Evolutionary conservation across 805 yeast species (phyloP).

Genomic region (Starmerella scarabaei): DNA sequence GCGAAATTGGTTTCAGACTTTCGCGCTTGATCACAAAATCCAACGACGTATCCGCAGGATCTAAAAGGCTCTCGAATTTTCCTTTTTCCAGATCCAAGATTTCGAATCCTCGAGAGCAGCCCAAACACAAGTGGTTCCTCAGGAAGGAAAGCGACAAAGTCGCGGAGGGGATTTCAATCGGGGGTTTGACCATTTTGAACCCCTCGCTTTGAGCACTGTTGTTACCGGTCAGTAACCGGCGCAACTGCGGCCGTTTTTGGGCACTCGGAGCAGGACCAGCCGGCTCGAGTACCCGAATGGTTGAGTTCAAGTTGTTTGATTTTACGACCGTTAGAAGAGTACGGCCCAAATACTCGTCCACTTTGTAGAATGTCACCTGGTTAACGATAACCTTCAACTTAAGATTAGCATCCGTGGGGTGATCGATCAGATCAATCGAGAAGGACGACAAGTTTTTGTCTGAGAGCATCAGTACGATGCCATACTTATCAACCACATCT

Average conservation of each 20-base stretch:
- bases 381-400: slow-evolving; percentile 65
- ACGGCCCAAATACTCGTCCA: slow-evolving; percentile 83
- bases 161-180: slow-evolving; percentile 72
- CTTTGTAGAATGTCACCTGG: slow-evolving; percentile 84
- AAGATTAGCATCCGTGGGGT: slow-evolving; percentile 30
- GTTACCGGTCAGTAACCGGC: slow-evolving; percentile 31
- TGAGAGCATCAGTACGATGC: slow-evolving; percentile 62
- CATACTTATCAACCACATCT: slow-evolving; percentile 84
- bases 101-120: slow-evolving; percentile 94
- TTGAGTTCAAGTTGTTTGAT: slow-evolving; percentile 59
- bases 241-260: slow-evolving; percentile 31
- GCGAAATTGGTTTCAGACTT: slow-evolving; percentile 75
- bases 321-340: slow-evolving; percentile 83
- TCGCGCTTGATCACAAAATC: slow-evolving; percentile 84
- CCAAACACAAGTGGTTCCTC: slow-evolving; percentile 80
- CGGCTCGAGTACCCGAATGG: slow-evolving; percentile 78
- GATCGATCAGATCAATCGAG: slow-evolving; percentile 47
- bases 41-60: slow-evolving; percentile 95
- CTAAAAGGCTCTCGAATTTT: slow-evolving; percentile 76
- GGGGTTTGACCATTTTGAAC: slow-evolving; percentile 51
- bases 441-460: slow-evolving; percentile 73
- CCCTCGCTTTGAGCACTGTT: slow-evolving; percentile 35
- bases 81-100: slow-evolving; percentile 76
- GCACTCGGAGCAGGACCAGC: slow-evolving; percentile 34
- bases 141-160: slow-evolving; percentile 85